A percentile compares a stretch with the other conserved stretches of the same genome.
phyloP scores from a whole-genome alignment of 2,329 filamentous ascomycete species.

The Aureobasidium namibiae region DNA sequence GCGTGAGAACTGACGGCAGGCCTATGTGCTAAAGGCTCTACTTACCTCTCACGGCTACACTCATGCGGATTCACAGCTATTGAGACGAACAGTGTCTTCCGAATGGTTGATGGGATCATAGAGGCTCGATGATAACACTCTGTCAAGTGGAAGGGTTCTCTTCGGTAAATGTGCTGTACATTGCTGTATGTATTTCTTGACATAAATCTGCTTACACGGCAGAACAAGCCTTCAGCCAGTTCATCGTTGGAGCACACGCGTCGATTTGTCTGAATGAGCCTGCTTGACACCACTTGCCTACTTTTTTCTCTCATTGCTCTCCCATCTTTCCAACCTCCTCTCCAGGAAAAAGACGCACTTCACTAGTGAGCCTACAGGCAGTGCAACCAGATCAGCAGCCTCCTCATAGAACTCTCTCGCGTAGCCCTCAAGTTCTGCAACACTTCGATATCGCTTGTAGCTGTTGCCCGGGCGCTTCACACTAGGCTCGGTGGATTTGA shows the following conservation, averaged over 20 bases:
- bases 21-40: too few relatives aligned
- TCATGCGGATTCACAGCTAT: too few relatives aligned
- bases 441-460: constrained; percentile 42
- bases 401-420: constrained; percentile 43
- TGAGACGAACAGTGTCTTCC: too few relatives aligned
- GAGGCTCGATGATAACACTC: too few relatives aligned
- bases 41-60: too few relatives aligned
- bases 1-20: too few relatives aligned
- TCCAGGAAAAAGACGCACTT: constrained; percentile 45
- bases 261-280: background rate
- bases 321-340: constrained; percentile 32
- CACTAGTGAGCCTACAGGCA: constrained; percentile 43
- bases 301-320: constrained; percentile 25
- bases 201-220: background rate
- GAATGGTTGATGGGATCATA: too few relatives aligned
- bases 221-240: background rate
- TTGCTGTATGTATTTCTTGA: too few relatives aligned
- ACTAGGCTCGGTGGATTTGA: constrained; percentile 21
- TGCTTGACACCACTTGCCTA: background rate
- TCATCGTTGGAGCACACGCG: background rate
- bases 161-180: too few relatives aligned
- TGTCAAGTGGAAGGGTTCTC: too few relatives aligned
- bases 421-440: constrained; percentile 36
- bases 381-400: constrained; percentile 42
- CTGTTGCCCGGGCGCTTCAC: constrained; percentile 40